Conservation (phyloP, 305 asterid species). For the Solanum hybrid region DNA sequence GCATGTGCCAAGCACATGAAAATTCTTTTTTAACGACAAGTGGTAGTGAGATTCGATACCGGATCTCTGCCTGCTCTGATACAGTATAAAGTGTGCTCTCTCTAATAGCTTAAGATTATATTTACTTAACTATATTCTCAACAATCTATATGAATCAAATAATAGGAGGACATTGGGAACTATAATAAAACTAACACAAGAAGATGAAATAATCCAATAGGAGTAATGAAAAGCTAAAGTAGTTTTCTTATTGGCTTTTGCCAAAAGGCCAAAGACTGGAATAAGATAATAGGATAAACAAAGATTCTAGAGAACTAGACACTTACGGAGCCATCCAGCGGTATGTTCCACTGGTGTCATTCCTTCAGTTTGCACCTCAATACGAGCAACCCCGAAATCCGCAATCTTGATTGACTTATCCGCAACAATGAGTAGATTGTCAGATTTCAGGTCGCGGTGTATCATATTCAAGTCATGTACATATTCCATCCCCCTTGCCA, state of each 20-base stretch:
- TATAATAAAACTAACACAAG: background rate
- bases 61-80: background rate
- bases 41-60: background rate
- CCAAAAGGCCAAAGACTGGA: background rate
- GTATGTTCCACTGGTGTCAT: slow-evolving; percentile 97
- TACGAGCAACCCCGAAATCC: slow-evolving; percentile 93
- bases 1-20: background rate
- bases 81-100: background rate
- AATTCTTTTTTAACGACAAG: background rate
- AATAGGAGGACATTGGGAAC: background rate
- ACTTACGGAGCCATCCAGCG: slow-evolving; percentile 99
- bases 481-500: slow-evolving; percentile 92
- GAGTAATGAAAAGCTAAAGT: background rate
- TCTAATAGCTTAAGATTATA: background rate
- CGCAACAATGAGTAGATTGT: slow-evolving; percentile 81
- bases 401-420: slow-evolving; percentile 92
- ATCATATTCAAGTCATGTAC: slow-evolving; percentile 80
- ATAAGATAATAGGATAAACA: background rate
- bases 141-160: background rate
- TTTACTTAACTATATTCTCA: background rate
- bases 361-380: slow-evolving; percentile 96
- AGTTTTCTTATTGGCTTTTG: background rate
- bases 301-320: background rate
- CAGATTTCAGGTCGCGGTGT: slow-evolving; percentile 88
- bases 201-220: background rate